phyloP scores from a whole-genome alignment of 1,284 basidiomycete genomes.

The Schizophyllum amplum region DNA sequence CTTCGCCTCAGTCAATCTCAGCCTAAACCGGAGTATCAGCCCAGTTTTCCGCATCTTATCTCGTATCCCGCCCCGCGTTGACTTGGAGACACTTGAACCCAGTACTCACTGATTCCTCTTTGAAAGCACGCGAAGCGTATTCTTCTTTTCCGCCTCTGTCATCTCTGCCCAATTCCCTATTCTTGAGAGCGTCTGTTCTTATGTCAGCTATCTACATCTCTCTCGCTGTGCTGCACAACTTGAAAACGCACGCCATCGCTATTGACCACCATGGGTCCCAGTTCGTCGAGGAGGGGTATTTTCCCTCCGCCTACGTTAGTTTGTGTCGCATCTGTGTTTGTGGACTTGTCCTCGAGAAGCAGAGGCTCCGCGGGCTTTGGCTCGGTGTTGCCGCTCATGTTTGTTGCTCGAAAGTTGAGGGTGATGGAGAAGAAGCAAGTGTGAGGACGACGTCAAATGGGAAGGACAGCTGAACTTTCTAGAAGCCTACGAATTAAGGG shows the following conservation, averaged over 20 bases:
- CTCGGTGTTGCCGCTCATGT: background rate
- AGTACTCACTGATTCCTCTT: conserved; percentile 40
- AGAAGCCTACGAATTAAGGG: no score
- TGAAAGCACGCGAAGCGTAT: conserved; percentile 37
- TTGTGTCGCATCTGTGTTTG: background rate
- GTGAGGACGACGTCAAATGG: no score
- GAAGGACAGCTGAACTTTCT: no score
- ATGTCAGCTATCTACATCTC: background rate
- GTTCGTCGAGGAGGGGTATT: conserved; percentile 27
- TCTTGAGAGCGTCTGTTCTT: conserved; percentile 37
- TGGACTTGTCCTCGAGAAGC: background rate
- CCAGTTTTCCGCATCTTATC: no score
- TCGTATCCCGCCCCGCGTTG: no score
- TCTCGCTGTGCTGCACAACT: background rate
- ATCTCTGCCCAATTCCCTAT: conserved; percentile 49
- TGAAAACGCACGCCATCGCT: conserved; percentile 38
- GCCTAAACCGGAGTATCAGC: background rate
- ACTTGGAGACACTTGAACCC: no score
- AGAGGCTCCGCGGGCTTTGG: background rate
- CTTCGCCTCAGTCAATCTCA: background rate
- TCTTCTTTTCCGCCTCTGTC: conserved; percentile 39
- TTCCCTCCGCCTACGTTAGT: background rate
- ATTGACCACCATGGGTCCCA: conserved; percentile 52
- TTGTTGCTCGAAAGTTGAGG: no score
- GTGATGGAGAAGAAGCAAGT: background rate